A percentile compares a stretch with the other conserved stretches of the same genome.
phyloP scores from a whole-genome alignment of 176 grass and related monocot genomes.

The Bromus sterilis region DNA sequence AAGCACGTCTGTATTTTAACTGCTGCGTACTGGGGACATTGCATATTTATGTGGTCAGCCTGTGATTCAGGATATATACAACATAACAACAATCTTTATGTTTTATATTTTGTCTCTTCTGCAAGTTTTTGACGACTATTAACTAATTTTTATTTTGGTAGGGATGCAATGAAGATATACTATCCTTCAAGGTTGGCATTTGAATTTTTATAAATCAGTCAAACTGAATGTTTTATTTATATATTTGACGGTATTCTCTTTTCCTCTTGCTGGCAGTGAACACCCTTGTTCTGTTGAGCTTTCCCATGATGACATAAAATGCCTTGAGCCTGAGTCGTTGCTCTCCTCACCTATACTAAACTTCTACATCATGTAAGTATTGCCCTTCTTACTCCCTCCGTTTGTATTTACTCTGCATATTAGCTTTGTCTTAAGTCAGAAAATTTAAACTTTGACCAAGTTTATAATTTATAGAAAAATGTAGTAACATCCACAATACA shows the following conservation, averaged over 20 bases:
- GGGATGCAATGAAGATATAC: constrained; percentile 47
- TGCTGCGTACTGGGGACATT: not conserved
- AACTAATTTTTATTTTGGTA: constrained; percentile 35
- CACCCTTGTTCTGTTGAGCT: constrained; percentile 65
- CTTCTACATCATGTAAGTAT: constrained; percentile 85
- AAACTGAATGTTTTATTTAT: constrained; percentile 18
- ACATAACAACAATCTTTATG: not conserved
- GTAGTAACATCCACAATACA: too few relatives aligned
- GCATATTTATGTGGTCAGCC: not conserved
- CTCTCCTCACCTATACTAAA: constrained; percentile 94
- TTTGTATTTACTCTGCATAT: too few relatives aligned
- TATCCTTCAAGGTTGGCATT: constrained; percentile 78
- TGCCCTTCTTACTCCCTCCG: too few relatives aligned
- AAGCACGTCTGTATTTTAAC: not conserved
- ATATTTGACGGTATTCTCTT: constrained; percentile 19
- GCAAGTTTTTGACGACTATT: constrained; percentile 9
- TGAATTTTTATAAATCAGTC: not conserved
- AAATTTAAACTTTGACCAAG: too few relatives aligned
- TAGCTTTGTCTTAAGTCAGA: too few relatives aligned
- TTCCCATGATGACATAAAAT: constrained; percentile 61
- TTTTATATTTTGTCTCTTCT: not conserved
- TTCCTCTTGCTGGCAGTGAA: constrained; percentile 35
- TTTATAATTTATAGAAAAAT: too few relatives aligned
- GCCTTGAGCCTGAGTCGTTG: constrained; percentile 69
- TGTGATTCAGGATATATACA: not conserved